Percentiles rank a stretch among this genome's conserved stretches.
These are phyloP conservation scores for Ceratopteris richardii DNA, from an alignment of 75 land plant species.

Conservation along the genomic window DNA sequence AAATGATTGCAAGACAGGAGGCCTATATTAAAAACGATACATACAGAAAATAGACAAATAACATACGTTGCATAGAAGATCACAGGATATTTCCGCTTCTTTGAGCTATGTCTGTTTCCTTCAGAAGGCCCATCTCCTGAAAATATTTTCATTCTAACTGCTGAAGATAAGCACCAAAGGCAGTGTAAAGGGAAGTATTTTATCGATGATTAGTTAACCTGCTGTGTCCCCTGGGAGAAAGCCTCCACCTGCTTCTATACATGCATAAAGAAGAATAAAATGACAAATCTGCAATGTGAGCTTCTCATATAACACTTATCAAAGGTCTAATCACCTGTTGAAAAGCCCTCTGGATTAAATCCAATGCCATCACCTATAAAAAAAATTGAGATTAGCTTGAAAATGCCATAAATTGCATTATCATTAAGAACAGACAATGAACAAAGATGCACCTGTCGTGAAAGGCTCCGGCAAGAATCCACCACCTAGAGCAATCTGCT, in stretches of 20 bases:
- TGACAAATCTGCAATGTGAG: neutral
- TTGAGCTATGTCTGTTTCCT: neutral
- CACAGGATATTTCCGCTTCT: slow-evolving; percentile 42
- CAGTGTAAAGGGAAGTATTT: no score
- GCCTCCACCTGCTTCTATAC: neutral
- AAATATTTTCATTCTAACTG: no score
- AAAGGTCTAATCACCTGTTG: neutral
- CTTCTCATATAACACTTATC: neutral
- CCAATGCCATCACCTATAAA: slow-evolving; percentile 76
- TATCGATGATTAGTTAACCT: no score
- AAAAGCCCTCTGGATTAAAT: slow-evolving; percentile 58
- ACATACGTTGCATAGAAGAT: slow-evolving; percentile 90
- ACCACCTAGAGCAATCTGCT: no score
- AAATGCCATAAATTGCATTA: no score
- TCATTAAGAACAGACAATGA: neutral
- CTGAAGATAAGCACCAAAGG: no score
- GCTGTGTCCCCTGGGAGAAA: neutral
- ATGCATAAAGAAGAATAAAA: neutral
- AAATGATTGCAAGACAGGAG: neutral
- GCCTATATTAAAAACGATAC: neutral
- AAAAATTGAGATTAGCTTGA: no score
- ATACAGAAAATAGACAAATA: neutral
- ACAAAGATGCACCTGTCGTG: neutral
- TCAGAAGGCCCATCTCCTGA: neutral
- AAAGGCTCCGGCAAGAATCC: no score